These are phyloP conservation scores for Ceratobasidium sp. DNA, from an alignment of 1,284 basidiomycete genomes.

Conservation along the genomic window DNA sequence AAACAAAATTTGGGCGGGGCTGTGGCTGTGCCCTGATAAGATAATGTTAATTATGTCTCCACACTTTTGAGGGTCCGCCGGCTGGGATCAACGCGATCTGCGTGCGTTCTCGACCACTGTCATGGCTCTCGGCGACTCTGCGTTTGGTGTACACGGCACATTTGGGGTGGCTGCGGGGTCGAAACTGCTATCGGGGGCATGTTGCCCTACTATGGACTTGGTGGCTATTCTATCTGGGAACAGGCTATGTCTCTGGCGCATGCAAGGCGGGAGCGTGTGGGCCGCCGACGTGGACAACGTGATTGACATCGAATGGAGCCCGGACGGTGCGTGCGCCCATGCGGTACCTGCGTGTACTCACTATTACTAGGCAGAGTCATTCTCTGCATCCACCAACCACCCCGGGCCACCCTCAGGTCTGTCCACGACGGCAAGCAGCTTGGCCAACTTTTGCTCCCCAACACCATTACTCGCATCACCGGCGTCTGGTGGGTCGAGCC, in stretches of 20 bases:
- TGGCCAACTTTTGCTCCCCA: slow-evolving; percentile 54
- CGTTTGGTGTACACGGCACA: slow-evolving; percentile 29
- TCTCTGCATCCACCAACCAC: slow-evolving; percentile 66
- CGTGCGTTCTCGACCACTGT: slow-evolving; percentile 17
- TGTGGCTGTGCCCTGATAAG: slow-evolving; percentile 26
- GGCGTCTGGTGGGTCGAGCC: slow-evolving; percentile 74
- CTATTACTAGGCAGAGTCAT: slow-evolving; percentile 26
- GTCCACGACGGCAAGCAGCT: slow-evolving; percentile 71
- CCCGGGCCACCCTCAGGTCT: slow-evolving; percentile 70
- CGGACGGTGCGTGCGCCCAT: slow-evolving; percentile 62
- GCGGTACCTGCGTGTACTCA: too few relatives aligned
- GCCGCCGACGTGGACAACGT: slow-evolving; percentile 67
- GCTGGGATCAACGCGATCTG: too few relatives aligned
- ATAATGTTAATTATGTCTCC: neutral
- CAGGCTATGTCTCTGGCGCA: slow-evolving; percentile 72
- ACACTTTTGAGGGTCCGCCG: too few relatives aligned
- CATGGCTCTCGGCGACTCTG: slow-evolving; percentile 27
- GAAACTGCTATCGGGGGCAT: slow-evolving; percentile 51
- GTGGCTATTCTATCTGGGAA: slow-evolving; percentile 67
- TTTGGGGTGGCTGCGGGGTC: slow-evolving; percentile 21
- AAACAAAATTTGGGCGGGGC: slow-evolving; percentile 13
- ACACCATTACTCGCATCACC: slow-evolving; percentile 50
- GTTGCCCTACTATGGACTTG: slow-evolving; percentile 83
- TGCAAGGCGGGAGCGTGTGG: slow-evolving; percentile 78
- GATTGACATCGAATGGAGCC: slow-evolving; percentile 73